Evolutionary conservation across 2,329 filamentous ascomycete species (phyloP).

Genomic region (Fusarium nygamai): DNA sequence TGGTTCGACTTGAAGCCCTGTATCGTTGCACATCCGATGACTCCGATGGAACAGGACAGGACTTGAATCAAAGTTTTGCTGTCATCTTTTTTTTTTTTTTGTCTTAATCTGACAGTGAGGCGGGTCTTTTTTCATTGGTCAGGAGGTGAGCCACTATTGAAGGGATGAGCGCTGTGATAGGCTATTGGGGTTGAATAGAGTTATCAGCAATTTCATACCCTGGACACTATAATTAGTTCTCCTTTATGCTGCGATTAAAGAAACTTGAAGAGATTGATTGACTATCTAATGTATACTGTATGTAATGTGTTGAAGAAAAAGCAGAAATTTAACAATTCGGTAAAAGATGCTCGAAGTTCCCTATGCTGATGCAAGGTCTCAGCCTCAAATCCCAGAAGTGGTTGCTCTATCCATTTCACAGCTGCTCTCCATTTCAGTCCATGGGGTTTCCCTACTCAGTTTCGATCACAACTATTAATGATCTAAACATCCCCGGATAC

Average conservation of each 20-base stretch:
- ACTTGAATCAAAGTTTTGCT: not conserved
- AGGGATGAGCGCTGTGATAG: not conserved
- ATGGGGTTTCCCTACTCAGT: not conserved
- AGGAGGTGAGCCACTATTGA: not conserved
- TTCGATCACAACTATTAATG: accelerated
- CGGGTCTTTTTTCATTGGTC: not conserved
- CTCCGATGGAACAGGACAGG: not conserved
- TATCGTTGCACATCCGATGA: not conserved
- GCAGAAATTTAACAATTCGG: no score
- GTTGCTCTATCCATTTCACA: no score
- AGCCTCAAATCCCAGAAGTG: not conserved
- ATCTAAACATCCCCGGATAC: accelerated
- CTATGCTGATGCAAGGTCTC: accelerated
- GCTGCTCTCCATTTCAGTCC: accelerated
- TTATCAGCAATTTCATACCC: not conserved
- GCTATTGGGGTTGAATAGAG: not conserved
- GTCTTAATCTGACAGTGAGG: not conserved
- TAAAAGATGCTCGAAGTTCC: not conserved
- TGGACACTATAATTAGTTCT: not conserved
- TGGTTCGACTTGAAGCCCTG: not conserved
- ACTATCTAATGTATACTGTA: not conserved
- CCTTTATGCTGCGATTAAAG: not conserved
- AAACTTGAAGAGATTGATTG: not conserved
- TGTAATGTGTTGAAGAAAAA: accelerated
- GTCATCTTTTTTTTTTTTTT: not conserved